Conservation (phyloP, 495 filamentous ascomycete genomes). For the Neurospora intermedia region DNA sequence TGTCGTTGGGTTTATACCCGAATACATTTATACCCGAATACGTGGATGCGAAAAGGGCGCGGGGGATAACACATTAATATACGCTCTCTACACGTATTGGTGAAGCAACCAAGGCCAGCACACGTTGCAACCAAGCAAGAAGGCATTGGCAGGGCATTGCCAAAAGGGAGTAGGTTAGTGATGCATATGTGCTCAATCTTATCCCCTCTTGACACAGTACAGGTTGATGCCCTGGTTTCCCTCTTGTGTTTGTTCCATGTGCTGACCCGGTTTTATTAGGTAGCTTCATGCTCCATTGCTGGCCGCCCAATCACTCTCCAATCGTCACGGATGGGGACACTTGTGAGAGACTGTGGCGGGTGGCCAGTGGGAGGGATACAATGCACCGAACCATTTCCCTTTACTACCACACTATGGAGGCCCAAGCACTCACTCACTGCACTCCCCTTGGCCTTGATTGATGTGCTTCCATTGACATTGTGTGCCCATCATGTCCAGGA, state of each 20-base stretch:
- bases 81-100: not conserved
- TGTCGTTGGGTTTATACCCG: not conserved
- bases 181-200: not conserved
- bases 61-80: not conserved
- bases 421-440: not conserved
- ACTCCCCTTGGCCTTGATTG: not conserved
- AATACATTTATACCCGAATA: not conserved
- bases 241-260: not conserved
- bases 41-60: not conserved
- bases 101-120: not conserved
- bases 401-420: not conserved
- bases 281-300: not conserved
- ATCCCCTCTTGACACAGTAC: not conserved
- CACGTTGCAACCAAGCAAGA: not conserved
- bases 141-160: not conserved
- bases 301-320: not conserved
- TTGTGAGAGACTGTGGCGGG: not conserved
- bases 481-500: not conserved
- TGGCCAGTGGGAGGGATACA: not conserved
- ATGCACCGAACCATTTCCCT: not conserved
- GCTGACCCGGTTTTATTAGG: not conserved
- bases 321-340: not conserved
- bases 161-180: not conserved
- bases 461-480: not conserved
- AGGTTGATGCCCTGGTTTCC: not conserved